phyloP scores from a whole-genome alignment of 1,284 basidiomycete species.

The Gomphus sp. region DNA sequence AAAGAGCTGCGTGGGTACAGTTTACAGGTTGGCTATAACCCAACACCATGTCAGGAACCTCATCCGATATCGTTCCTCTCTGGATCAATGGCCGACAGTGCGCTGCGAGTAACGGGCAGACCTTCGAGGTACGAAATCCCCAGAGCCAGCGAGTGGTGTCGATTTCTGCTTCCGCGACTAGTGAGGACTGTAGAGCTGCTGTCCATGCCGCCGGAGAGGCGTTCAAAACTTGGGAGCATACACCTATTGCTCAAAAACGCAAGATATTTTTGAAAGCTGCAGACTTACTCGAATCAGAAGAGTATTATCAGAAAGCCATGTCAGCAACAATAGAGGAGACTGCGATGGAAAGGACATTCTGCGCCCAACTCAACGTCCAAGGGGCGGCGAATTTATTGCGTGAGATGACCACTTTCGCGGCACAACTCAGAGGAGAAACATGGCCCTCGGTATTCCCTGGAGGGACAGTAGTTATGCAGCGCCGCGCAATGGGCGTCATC shows the following conservation, averaged over 20 bases:
- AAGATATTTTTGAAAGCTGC: conserved; percentile 38
- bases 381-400: conserved; percentile 7
- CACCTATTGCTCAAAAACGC: conserved; percentile 26
- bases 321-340: conserved; percentile 15
- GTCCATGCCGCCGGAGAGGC: conserved; percentile 37
- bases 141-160: conserved; percentile 33
- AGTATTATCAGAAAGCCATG: conserved; percentile 28
- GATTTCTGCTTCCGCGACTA: conserved; percentile 22
- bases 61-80: conserved; percentile 9
- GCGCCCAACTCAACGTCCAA: conserved; percentile 29
- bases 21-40: no score
- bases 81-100: conserved; percentile 25
- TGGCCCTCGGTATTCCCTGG: conserved; percentile 20
- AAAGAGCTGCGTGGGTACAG: no score
- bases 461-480: conserved; percentile 22
- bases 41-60: no score
- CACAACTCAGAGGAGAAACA: conserved; percentile 21
- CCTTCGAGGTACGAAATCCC: conserved; percentile 38
- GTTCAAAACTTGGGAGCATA: conserved; percentile 39
- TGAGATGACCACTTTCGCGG: conserved; percentile 15
- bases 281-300: conserved; percentile 30
- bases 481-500: conserved; percentile 23
- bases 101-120: conserved; percentile 27
- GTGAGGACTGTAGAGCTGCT: conserved; percentile 22
- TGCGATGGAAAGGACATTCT: no score